Evolutionary conservation across 495 filamentous ascomycete genomes (phyloP), one percentile per base, ranked within the genome.

Genomic region (Glonium stellatum): DNA sequence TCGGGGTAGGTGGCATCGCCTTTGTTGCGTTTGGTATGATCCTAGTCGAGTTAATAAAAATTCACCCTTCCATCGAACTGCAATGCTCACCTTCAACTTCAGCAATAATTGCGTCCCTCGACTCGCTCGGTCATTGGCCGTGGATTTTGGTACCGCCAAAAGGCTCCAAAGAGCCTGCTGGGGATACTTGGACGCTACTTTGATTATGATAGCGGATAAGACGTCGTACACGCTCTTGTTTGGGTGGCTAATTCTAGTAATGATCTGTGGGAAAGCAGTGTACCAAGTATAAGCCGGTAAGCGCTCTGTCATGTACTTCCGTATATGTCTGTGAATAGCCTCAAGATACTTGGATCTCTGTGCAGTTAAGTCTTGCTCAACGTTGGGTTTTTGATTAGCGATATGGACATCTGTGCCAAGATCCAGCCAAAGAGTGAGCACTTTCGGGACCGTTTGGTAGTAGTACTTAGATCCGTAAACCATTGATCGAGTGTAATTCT

Each of bases 121-220:
- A 19, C 62, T 66, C 21, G 75, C 77, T 19, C 86, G 74, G 25
- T 85, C 81, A 10, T 60, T 56, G 42, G 77, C 68, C 19, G 68
- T 76, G 1, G 82, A 78, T 44, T 82, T 82, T 65, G 88, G 85
- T 19, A 96, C 85, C 5, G 92, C 88, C 54, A 97, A 81, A 12
- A 97, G 75, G 60, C 84, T 89, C 95, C 93, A 99, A 49, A 97
- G 71, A n/a, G 92, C 87, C 72, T 97, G 93, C 66, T 88, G 87
- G 2, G 93, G 92, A 69, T 96, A 84, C 15, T 80, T 72, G 21
- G 82, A 76, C 23, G 96, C 85, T 44, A 95, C 87, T 68, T 88
- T 93, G 39, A 85, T 74, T 49, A 97, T 90, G 61, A 96, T 89
- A 22, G 77, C 78, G 52, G 86, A 79, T 36, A 99, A 78, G 12